These are phyloP conservation scores for Zychaea mexicana DNA, from an alignment of 371 early-diverging fungal genomes.

Conservation along the genomic window DNA sequence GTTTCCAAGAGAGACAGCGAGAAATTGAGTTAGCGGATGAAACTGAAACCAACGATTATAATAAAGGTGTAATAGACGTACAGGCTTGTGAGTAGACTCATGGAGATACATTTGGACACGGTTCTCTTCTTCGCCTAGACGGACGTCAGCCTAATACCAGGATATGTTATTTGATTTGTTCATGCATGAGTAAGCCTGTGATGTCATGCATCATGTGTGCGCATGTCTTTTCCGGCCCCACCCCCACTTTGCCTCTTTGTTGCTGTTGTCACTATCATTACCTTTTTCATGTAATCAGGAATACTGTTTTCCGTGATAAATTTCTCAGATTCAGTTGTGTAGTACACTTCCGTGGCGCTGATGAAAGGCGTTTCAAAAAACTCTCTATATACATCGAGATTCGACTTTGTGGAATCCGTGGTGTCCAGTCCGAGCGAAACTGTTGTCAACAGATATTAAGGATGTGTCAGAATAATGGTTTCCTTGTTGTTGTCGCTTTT, in stretches of 20 bases:
- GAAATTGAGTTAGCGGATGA: no score
- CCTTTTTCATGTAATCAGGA: constrained; percentile 93
- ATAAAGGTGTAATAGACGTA: constrained; percentile 24
- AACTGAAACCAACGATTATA: no score
- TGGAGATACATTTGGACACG: constrained; percentile 90
- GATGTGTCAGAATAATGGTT: no score
- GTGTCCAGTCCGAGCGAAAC: constrained; percentile 86
- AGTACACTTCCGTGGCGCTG: constrained; percentile 80
- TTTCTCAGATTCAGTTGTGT: constrained; percentile 82
- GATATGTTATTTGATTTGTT: no score
- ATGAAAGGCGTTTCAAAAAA: constrained; percentile 86
- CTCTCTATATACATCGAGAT: constrained; percentile 84
- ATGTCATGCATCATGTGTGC: no score
- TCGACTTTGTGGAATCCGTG: constrained; percentile 76
- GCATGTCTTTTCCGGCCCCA: no score
- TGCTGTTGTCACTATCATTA: constrained; percentile 9
- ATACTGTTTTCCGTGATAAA: constrained; percentile 87
- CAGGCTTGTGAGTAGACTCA: constrained; percentile 74
- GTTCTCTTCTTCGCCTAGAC: constrained; percentile 87
- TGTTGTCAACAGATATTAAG: constrained; percentile 19
- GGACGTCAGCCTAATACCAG: constrained; percentile 66
- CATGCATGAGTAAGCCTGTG: background rate
- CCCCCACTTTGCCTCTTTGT: background rate
- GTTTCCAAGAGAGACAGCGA: background rate
- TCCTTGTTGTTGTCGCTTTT: no score